Percentiles rank a stretch among this genome's conserved stretches.
Evolutionary conservation across 805 yeast species (phyloP).

Genomic region (Saccharomycopsis amapae): DNA sequence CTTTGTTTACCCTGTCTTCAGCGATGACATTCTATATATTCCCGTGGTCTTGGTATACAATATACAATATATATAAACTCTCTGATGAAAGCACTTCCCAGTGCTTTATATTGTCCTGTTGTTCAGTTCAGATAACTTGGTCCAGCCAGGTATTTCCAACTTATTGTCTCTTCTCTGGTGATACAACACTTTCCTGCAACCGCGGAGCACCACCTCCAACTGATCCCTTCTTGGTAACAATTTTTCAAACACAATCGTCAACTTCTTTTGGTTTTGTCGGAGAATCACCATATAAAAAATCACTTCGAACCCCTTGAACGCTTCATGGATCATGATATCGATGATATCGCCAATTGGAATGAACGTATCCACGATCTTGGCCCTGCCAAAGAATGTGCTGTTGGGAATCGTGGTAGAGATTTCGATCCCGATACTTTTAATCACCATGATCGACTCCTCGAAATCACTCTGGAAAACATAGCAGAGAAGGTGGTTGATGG

Average conservation of each 20-base stretch:
- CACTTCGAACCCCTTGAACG: conserved; percentile 43
- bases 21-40: no score
- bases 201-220: conserved; percentile 34
- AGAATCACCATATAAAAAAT: conserved; percentile 32
- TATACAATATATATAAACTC: no score
- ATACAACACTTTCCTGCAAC: conserved; percentile 33
- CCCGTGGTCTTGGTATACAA: no score
- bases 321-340: conserved; percentile 45
- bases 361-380: conserved; percentile 27
- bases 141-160: conserved; percentile 12
- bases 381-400: conserved; percentile 3
- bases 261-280: conserved; percentile 5
- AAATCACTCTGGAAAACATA: conserved; percentile 23
- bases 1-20: neutral
- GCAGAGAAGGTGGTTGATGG: conserved; percentile 6
- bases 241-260: conserved; percentile 36
- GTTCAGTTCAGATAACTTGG: no score
- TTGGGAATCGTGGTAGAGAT: conserved; percentile 26
- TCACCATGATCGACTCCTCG: conserved; percentile 34
- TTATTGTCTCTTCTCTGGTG: conserved; percentile 15
- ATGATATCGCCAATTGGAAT: conserved; percentile 39
- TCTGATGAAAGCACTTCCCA: no score
- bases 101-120: no score
- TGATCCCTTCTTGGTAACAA: conserved; percentile 37
- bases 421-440: conserved; percentile 38